phyloP scores from a whole-genome alignment of 2,329 filamentous ascomycete genomes.

The Elsinoe batatas region DNA sequence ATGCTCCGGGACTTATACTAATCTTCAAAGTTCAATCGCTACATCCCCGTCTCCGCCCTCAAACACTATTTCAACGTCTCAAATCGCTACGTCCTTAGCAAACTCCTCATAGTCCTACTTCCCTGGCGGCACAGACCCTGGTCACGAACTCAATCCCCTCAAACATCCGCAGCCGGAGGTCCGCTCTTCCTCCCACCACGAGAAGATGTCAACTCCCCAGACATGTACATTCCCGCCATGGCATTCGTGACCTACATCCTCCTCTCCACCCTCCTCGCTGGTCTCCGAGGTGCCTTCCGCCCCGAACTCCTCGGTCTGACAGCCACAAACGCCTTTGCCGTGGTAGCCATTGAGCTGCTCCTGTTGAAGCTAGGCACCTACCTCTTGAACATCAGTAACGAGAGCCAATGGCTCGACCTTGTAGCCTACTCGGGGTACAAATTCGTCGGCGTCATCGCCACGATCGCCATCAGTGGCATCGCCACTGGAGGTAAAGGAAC shows the following conservation, averaged over 20 bases:
- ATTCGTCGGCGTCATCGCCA: slow-evolving; percentile 92
- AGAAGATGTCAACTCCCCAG: slow-evolving; percentile 93
- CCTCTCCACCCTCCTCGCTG: slow-evolving; percentile 80
- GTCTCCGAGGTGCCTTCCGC: slow-evolving; percentile 81
- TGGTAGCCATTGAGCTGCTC: slow-evolving; percentile 81
- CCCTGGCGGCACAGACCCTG: slow-evolving; percentile 97
- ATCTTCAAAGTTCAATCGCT: slow-evolving; percentile 55
- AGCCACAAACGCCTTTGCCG: slow-evolving; percentile 70
- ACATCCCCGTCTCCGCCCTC: slow-evolving; percentile 82
- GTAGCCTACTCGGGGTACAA: slow-evolving; percentile 98
- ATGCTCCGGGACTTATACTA: neutral
- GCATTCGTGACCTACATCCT: slow-evolving; percentile 96
- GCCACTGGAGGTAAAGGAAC: slow-evolving; percentile 71
- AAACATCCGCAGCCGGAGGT: slow-evolving; percentile 40
- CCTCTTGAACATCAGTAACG: slow-evolving; percentile 84
- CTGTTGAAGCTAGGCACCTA: slow-evolving; percentile 88
- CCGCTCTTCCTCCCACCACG: slow-evolving; percentile 80
- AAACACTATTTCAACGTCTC: slow-evolving; percentile 99
- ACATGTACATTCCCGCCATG: slow-evolving; percentile 99
- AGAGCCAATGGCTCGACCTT: slow-evolving; percentile 84
- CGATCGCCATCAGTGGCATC: slow-evolving; percentile 68
- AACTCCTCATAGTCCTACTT: slow-evolving; percentile 87
- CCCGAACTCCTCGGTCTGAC: slow-evolving; percentile 88
- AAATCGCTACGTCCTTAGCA: slow-evolving; percentile 91
- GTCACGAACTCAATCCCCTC: slow-evolving; percentile 76